These are phyloP conservation scores for Candida dajiaensis DNA, from an alignment of 805 yeast genomes.

Conservation along the genomic window DNA sequence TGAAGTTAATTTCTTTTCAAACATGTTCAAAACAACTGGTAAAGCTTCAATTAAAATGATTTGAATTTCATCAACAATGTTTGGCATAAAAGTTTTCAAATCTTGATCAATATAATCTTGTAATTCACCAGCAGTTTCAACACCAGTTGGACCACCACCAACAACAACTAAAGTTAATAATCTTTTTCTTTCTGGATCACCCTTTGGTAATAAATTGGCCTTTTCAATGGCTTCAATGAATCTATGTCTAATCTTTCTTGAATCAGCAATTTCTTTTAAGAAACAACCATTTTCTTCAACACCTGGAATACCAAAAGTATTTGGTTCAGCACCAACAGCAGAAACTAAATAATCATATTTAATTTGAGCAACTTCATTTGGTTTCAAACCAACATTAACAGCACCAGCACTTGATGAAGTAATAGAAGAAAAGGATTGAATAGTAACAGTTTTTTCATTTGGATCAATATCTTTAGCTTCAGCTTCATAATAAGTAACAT, in stretches of 20 bases:
- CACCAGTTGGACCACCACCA: constrained; percentile 99
- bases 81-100: constrained; percentile 81
- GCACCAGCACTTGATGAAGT: constrained; percentile 16
- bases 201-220: constrained; percentile 76
- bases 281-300: constrained; percentile 78
- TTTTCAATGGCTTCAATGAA: constrained; percentile 86
- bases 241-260: constrained; percentile 72
- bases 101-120: constrained; percentile 94
- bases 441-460: constrained; percentile 57
- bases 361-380: constrained; percentile 38
- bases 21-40: constrained; percentile 71
- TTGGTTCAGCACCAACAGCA: constrained; percentile 92
- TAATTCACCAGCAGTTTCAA: constrained; percentile 92
- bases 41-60: constrained; percentile 86
- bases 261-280: constrained; percentile 85
- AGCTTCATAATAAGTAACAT: constrained; percentile 81
- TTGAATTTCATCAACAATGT: constrained; percentile 75
- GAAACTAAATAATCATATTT: constrained; percentile 80
- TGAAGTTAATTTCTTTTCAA: constrained; percentile 36
- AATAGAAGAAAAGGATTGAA: constrained; percentile 39
- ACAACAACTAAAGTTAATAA: constrained; percentile 83
- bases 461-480: constrained; percentile 85
- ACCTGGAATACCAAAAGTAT: constrained; percentile 92
- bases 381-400: constrained; percentile 8
- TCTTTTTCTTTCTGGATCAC: constrained; percentile 77